Percentiles rank a stretch among this genome's conserved stretches.
Conservation (phyloP, 2,329 filamentous ascomycete genomes). For the Aureobasidium sp. region DNA sequence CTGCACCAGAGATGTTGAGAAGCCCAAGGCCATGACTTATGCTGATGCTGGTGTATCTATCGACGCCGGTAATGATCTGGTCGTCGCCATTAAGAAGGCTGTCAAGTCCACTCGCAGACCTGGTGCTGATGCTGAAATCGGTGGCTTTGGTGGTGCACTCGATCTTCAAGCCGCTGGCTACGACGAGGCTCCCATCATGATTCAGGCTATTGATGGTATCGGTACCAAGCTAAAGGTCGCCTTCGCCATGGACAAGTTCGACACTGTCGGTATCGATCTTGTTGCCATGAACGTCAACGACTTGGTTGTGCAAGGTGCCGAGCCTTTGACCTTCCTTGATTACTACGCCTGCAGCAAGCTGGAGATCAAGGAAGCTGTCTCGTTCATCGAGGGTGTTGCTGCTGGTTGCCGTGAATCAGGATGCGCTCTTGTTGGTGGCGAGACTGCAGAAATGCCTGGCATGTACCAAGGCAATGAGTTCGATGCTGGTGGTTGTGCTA, state of each 20-base stretch:
- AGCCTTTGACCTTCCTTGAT: conserved; percentile 93
- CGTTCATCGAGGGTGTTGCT: conserved; percentile 88
- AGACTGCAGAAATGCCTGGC: conserved; percentile 97
- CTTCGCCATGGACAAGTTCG: conserved; percentile 79
- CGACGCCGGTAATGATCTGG: conserved; percentile 86
- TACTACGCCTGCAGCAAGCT: conserved; percentile 94
- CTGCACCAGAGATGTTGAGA: conserved; percentile 26
- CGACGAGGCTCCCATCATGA: conserved; percentile 66
- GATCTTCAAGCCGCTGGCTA: conserved; percentile 72
- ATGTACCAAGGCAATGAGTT: conserved; percentile 87
- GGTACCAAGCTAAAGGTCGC: conserved; percentile 97
- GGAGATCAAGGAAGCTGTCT: conserved; percentile 66
- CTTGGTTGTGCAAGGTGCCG: conserved; percentile 88
- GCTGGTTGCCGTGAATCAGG: conserved; percentile 76
- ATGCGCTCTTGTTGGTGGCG: conserved; percentile 89
- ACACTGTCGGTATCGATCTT: conserved; percentile 91
- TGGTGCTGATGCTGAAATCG: conserved; percentile 87
- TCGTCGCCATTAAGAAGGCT: conserved; percentile 82
- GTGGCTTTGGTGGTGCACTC: conserved; percentile 87
- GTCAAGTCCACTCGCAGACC: conserved; percentile 79
- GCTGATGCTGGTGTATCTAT: conserved; percentile 91
- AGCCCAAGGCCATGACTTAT: conserved; percentile 60
- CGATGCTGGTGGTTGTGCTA: conserved; percentile 83
- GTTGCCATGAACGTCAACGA: conserved; percentile 99
- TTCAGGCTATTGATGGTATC: conserved; percentile 94